phyloP scores from a whole-genome alignment of 495 filamentous ascomycete species.

The Pseudevernia furfuracea region DNA sequence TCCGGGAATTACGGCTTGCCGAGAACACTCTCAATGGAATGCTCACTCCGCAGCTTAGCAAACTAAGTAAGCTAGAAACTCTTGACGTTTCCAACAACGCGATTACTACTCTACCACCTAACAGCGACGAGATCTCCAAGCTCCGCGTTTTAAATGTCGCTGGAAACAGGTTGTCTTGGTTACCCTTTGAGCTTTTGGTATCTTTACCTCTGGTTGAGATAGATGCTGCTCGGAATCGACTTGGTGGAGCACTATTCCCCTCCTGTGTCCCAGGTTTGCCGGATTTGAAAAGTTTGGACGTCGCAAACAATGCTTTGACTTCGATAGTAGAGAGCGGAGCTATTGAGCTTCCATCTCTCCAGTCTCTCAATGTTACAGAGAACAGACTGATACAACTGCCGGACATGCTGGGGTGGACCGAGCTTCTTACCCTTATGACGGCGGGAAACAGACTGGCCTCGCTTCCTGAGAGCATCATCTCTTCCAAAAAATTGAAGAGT shows the following conservation, averaged over 20 bases:
- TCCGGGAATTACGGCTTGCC: conserved; percentile 74
- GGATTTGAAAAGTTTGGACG: conserved; percentile 63
- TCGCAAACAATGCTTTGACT: conserved; percentile 67
- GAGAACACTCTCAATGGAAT: conserved; percentile 67
- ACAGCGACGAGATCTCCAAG: conserved; percentile 52
- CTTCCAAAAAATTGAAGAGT: conserved; percentile 56
- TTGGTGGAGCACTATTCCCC: conserved; percentile 64
- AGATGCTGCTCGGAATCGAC: conserved; percentile 67
- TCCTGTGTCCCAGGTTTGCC: conserved; percentile 47
- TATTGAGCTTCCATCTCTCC: conserved; percentile 62
- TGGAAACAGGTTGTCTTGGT: conserved; percentile 59
- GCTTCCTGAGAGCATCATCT: conserved; percentile 66
- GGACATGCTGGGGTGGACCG: conserved; percentile 60
- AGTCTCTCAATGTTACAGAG: conserved; percentile 60
- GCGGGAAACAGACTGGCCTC: conserved; percentile 71
- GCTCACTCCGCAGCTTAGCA: conserved; percentile 49
- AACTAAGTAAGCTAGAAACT: conserved; percentile 60
- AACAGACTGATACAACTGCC: conserved; percentile 72
- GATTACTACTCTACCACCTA: conserved; percentile 64
- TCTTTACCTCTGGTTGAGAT: conserved; percentile 66
- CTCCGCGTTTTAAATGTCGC: conserved; percentile 70
- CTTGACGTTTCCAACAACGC: conserved; percentile 77
- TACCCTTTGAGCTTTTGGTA: conserved; percentile 63
- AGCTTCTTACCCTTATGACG: conserved; percentile 61
- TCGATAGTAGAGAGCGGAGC: conserved; percentile 41